These are phyloP conservation scores for Cryphonectria japonica DNA, from an alignment of 2,329 filamentous ascomycete genomes.

Conservation along the genomic window DNA sequence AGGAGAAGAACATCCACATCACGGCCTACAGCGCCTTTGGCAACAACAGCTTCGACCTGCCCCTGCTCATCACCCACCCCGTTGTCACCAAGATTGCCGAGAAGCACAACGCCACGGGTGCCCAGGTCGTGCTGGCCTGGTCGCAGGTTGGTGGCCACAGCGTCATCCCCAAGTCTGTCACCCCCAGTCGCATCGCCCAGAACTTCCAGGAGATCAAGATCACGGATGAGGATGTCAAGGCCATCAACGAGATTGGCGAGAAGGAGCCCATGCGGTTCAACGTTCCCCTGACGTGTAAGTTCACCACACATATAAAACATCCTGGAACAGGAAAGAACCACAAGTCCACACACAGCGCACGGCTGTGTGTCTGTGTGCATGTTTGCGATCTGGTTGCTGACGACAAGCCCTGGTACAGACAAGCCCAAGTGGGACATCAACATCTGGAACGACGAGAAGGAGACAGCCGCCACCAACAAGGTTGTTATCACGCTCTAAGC, in stretches of 20 bases:
- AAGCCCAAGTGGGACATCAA: constrained; percentile 60
- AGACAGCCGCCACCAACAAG: constrained; percentile 53
- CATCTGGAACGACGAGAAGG: constrained; percentile 58
- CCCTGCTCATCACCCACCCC: constrained; percentile 62
- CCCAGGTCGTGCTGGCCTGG: constrained; percentile 61
- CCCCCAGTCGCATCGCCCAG: constrained; percentile 65
- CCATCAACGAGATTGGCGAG: constrained; percentile 65
- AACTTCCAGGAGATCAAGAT: constrained; percentile 73
- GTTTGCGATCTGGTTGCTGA: not conserved
- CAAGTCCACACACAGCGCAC: too few species aligned
- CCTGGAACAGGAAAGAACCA: not conserved
- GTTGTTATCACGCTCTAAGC: constrained; percentile 43
- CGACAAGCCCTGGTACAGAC: constrained; percentile 38
- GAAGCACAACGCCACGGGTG: constrained; percentile 48
- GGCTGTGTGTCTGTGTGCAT: too few species aligned
- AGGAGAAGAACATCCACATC: constrained; percentile 65
- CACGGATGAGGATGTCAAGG: constrained; percentile 59
- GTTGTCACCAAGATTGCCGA: constrained; percentile 61
- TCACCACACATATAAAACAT: not conserved
- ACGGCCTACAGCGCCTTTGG: constrained; percentile 67
- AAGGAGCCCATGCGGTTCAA: constrained; percentile 48
- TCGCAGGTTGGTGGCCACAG: constrained; percentile 62
- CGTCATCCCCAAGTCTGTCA: constrained; percentile 78
- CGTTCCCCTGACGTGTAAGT: constrained; percentile 48
- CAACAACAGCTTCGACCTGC: constrained; percentile 48